A percentile compares a stretch with the other conserved stretches of the same genome.
phyloP scores from a whole-genome alignment of 2,329 filamentous ascomycete genomes.

The Monilinia fructigena region DNA sequence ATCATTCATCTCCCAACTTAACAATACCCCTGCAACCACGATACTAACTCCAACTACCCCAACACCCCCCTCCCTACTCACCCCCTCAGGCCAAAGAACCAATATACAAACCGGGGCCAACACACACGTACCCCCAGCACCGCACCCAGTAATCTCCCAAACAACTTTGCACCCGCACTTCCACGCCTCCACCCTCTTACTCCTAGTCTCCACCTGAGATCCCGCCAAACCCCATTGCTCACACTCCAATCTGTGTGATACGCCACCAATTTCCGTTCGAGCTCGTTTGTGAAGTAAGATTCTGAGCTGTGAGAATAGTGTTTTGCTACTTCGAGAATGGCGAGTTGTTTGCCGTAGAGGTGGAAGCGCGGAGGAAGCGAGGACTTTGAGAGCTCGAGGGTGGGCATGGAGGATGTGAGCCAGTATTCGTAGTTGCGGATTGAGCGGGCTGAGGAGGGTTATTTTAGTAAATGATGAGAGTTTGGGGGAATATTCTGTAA shows the following conservation, averaged over 20 bases:
- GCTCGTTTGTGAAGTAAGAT: fast-evolving
- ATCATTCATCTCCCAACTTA: not conserved
- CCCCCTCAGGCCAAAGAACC: not conserved
- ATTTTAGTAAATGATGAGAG: not conserved
- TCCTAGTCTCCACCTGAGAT: not conserved
- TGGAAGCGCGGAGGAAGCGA: slow-evolving; percentile 17
- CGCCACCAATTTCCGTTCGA: not conserved
- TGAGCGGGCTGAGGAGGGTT: slow-evolving; percentile 22
- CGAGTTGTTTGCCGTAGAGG: slow-evolving; percentile 26
- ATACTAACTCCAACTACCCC: not conserved
- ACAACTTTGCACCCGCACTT: fast-evolving
- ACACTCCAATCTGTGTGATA: slow-evolving; percentile 21
- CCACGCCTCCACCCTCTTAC: not conserved
- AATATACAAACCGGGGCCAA: not conserved
- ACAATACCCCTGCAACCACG: not conserved
- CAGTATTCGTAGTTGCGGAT: slow-evolving; percentile 26
- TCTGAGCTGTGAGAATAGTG: not conserved
- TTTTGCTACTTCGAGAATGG: slow-evolving; percentile 27
- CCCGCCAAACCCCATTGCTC: not conserved
- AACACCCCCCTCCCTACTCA: not conserved
- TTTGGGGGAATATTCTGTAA: too few relatives aligned
- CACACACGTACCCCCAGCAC: not conserved
- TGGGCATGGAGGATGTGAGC: slow-evolving; percentile 13
- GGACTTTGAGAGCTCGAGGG: slow-evolving; percentile 1
- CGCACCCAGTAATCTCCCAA: not conserved